Evolutionary conservation across 352 stramenopile species (phyloP), one percentile per base, ranked within the genome.

Genomic region (Thalassiosira oceanica): DNA sequence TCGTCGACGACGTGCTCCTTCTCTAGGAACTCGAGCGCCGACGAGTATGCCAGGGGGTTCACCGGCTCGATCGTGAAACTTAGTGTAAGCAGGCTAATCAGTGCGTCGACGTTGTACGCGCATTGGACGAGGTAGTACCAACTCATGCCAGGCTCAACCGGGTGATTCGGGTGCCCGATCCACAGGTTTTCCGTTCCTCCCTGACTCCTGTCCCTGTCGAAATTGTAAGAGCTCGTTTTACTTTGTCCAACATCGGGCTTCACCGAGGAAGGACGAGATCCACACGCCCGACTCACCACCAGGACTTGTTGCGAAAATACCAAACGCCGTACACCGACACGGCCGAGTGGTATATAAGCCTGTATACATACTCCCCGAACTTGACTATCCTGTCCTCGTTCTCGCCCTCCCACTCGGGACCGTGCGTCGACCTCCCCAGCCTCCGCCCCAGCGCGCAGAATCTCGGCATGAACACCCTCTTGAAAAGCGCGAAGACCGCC

Each of bases 351-450:
- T 80, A 91, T 3, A 76, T 41, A 2, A 91, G 37, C 15, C 84
- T 76, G 76, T 87, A 89, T 15, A 89, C 78, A 44, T 91, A 91
- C 71, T 91, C 84, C 7, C 84, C 84, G 74, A 91, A 91, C 55
- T 91, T 91, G 15, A 62, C 8, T 39, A 91, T 88, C 0, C 78
- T 53, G 35, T 78, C 61, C 43, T 72, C 50, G 76, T 89, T 89
- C 0, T 68, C 35, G n/a, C 44, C 29, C 21, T 83, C 50, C 84
- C 84, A 91, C 6, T 72, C 33, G 7, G 23, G 20, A 24, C 84
- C 84, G 50, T 89, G 80, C 11, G 81, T 75, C 1, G 55, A 46
- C 28, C 58, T 37, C 24, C 60, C 80, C 8, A 76, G 52, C 15
- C 27, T 39, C n/a, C 65, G 58, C 16, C 78, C 83, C 3, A 86